Percentiles rank a stretch among this genome's conserved stretches.
Conservation (phyloP, 768 basidiomycete genomes). For the Suillus decipiens region DNA sequence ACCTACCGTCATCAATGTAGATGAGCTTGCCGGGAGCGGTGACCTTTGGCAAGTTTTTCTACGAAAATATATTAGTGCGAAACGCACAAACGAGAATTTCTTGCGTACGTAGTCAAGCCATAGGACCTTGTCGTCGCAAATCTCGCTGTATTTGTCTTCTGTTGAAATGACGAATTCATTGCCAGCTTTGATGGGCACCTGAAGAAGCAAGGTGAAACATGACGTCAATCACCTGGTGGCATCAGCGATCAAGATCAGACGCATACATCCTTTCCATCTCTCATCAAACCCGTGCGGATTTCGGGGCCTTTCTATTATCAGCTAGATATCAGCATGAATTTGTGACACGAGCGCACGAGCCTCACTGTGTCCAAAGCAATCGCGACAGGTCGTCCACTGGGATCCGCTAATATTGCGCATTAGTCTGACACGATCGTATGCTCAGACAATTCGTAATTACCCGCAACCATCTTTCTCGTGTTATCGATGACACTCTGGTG, state of each 20-base stretch:
- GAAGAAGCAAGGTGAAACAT: slow-evolving; percentile 6
- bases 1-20: slow-evolving; percentile 91
- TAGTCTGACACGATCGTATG: slow-evolving; percentile 1
- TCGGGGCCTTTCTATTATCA: slow-evolving; percentile 91
- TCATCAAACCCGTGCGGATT: slow-evolving; percentile 96
- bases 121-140: slow-evolving; percentile 80
- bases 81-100: neutral
- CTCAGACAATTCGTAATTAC: slow-evolving; percentile 42
- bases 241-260: slow-evolving; percentile 13
- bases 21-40: slow-evolving; percentile 97
- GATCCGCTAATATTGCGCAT: slow-evolving; percentile 49
- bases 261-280: slow-evolving; percentile 81
- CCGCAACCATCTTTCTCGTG: slow-evolving; percentile 80
- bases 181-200: slow-evolving; percentile 85
- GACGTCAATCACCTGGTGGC: slow-evolving; percentile 10
- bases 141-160: slow-evolving; percentile 77
- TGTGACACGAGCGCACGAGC: slow-evolving; percentile 9
- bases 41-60: slow-evolving; percentile 93
- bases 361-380: slow-evolving; percentile 96
- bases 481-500: slow-evolving; percentile 99
- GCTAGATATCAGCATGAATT: neutral
- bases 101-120: slow-evolving; percentile 90
- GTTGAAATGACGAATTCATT: slow-evolving; percentile 93
- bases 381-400: slow-evolving; percentile 86
- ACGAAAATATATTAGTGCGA: slow-evolving; percentile 11